phyloP scores from a whole-genome alignment of 2,329 filamentous ascomycete species.

The Grosmannia clavigera region DNA sequence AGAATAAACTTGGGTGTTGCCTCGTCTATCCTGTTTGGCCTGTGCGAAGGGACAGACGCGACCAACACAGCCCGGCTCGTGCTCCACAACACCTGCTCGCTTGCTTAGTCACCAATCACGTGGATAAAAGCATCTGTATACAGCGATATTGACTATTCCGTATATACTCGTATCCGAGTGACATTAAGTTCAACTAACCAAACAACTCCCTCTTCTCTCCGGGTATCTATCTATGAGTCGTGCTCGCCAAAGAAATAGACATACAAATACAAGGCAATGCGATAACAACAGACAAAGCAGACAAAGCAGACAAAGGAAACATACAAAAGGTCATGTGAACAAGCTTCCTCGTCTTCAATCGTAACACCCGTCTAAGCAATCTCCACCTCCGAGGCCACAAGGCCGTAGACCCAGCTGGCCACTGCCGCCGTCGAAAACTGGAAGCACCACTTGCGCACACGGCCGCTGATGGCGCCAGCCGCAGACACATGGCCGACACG shows the following conservation, averaged over 20 bases:
- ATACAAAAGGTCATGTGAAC: no score
- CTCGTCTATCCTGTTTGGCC: neutral
- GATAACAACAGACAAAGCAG: no score
- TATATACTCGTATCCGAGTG: neutral
- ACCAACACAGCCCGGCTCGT: neutral
- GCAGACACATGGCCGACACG: slow-evolving; percentile 38
- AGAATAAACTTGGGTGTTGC: neutral
- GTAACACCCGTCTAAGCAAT: neutral
- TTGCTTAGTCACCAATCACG: neutral
- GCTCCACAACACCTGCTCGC: neutral
- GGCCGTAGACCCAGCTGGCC: slow-evolving; percentile 42
- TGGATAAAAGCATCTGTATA: no score
- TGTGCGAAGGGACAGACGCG: neutral
- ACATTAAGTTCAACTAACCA: neutral
- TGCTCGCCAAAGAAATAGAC: no score
- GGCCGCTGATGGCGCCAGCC: slow-evolving; percentile 38
- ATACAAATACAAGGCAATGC: no score
- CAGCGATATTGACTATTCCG: neutral
- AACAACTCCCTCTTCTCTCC: no score
- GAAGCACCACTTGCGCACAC: slow-evolving; percentile 52
- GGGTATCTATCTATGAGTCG: no score
- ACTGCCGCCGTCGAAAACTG: slow-evolving; percentile 41
- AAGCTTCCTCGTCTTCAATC: neutral
- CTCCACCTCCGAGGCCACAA: slow-evolving; percentile 43
- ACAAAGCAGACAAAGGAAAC: no score